Evolutionary conservation across 148 eudicot genomes (phyloP).

Genomic region (Spergularia bocconei): DNA sequence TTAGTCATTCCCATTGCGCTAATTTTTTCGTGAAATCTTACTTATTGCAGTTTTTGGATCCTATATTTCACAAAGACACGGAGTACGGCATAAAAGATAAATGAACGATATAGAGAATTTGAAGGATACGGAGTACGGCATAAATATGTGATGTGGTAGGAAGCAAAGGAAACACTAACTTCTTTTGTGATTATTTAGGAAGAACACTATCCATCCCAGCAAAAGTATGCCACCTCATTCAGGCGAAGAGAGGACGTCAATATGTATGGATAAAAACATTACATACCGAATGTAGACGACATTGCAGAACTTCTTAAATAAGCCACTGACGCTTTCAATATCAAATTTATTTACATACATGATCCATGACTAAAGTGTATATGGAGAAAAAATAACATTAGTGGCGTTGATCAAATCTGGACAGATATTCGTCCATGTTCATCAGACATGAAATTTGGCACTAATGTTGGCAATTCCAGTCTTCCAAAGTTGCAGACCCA

Average conservation of each 20-base stretch:
- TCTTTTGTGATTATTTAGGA: too few relatives aligned
- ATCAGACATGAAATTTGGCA: not conserved
- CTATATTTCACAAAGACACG: too few relatives aligned
- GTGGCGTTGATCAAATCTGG: constrained; percentile 1
- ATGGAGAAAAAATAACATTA: not conserved
- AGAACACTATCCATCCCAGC: too few relatives aligned
- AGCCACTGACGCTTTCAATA: not conserved
- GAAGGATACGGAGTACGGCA: too few relatives aligned
- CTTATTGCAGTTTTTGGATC: too few relatives aligned
- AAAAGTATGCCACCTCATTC: not conserved
- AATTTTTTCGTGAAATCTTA: too few relatives aligned
- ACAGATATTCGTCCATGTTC: constrained; percentile 27
- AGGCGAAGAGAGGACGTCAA: not conserved
- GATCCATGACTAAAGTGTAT: not conserved
- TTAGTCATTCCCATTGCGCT: too few relatives aligned
- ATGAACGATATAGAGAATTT: too few relatives aligned
- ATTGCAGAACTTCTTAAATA: not conserved
- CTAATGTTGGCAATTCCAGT: not conserved
- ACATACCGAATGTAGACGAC: constrained; percentile 25
- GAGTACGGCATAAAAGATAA: too few relatives aligned
- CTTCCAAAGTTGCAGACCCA: not conserved
- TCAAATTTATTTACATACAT: not conserved
- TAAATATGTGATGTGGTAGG: too few relatives aligned
- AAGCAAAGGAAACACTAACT: too few relatives aligned
- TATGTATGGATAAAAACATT: not conserved